Conservation (phyloP, 345 rosid species). For the Viola odorata region DNA sequence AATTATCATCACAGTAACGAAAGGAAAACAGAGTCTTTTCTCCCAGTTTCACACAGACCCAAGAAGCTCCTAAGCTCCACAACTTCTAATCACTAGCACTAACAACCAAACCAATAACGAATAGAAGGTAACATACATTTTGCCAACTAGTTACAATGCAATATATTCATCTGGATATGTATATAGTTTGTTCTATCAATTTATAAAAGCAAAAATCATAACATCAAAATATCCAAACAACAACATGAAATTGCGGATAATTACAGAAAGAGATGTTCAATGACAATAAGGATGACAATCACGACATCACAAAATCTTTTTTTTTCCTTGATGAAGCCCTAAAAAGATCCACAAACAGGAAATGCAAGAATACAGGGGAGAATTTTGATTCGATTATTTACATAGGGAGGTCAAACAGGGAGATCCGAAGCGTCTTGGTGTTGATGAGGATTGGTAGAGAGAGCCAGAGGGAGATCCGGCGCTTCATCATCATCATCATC, state of each 20-base stretch:
- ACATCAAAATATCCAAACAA: no score
- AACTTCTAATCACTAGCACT: no score
- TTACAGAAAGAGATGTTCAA: neutral
- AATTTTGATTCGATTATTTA: neutral
- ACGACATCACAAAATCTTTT: neutral
- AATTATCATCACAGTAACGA: no score
- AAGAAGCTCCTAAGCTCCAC: no score
- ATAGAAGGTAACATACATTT: neutral
- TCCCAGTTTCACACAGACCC: no score
- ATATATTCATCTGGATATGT: no score
- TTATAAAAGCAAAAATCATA: no score
- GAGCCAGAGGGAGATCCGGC: slow-evolving; percentile 46
- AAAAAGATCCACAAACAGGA: neutral
- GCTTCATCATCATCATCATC: slow-evolving; percentile 59
- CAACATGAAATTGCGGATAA: neutral
- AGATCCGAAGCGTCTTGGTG: slow-evolving; percentile 22
- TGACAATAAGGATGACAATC: neutral
- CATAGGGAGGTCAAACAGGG: slow-evolving; percentile 16
- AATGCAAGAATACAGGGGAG: neutral
- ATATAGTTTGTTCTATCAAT: no score
- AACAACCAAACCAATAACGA: neutral
- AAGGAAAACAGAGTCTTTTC: no score
- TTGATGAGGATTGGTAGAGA: slow-evolving; percentile 29
- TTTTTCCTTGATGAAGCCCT: neutral
- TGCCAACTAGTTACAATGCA: neutral